Base-by-base conservation (phyloP, 1,139 yeast species). In the Yamadazyma trypodendri region DNA sequence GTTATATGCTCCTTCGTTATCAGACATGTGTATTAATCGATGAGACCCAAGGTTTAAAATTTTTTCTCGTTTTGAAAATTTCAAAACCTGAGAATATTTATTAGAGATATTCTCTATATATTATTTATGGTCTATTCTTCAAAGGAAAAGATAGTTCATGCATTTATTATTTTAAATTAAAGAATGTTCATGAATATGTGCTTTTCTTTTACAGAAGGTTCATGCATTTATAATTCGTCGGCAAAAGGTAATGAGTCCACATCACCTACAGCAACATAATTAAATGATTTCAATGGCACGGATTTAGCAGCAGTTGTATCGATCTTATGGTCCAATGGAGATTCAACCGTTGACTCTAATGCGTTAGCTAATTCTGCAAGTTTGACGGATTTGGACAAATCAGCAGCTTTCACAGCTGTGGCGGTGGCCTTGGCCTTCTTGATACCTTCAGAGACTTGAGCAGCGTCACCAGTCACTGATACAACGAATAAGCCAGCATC, bases 231-330 rank as follows among this genome's bases (percentile, higher is more conserved):
- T 67, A 92, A 83, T 72, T 92, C 97, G 64, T 84, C 89, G 58
- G 85, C 84, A 68, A 75, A 86, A 58, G 98, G 97, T 67, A 92
- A 80, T 52, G 79, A 81, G 61, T 83, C 83, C 48, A 85, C 81
- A 65, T 89, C 84, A 69, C 99, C 99, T 50, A 88, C 83, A 49
- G 94, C 96, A 50, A 84, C 95, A 58, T 84, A 84, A 72, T 84
- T 89, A 72, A 83, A 81, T 55, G 80, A 80, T 49, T 77, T 77
- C 51, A 81, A 60, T 54, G 81, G 73, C 55, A 75, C 69, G 35
- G 75, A 63, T 45, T 68, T 63, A 50, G 72, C 66, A 43, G 75
- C 72, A 36, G 70, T 58, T 32, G 61, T 57, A 29, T 60, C 58
- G 46, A 72, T 64, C 60, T 76, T 69, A 55, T 81, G 70, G 47